Evolutionary conservation across 768 basidiomycete species (phyloP).

Genomic region (Lactarius pseudohatsudake): DNA sequence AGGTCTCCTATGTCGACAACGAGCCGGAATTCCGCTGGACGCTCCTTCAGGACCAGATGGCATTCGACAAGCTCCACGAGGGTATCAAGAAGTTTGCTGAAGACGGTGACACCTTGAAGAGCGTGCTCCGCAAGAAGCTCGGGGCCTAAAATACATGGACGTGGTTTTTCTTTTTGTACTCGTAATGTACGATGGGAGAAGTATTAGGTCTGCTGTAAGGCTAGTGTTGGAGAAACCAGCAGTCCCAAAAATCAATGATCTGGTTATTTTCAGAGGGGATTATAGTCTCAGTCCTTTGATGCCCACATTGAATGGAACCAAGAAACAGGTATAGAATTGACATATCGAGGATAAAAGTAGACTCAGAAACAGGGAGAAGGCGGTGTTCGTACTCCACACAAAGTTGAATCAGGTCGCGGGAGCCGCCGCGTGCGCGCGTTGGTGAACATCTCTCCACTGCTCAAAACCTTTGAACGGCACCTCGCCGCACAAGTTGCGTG

Average conservation of each 20-base stretch:
- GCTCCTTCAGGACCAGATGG: conserved; percentile 92
- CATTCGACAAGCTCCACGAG: conserved; percentile 98
- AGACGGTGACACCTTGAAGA: conserved; percentile 89
- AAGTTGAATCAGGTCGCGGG: conserved; percentile 31
- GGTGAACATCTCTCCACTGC: conserved; percentile 28
- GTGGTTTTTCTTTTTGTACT: conserved; percentile 1
- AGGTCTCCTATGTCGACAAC: conserved; percentile 85
- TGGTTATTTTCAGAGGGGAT: background rate
- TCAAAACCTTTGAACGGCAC: conserved; percentile 29
- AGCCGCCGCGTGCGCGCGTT: conserved; percentile 16
- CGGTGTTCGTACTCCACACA: background rate
- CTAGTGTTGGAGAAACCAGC: background rate
- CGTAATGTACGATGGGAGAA: conserved; percentile 5
- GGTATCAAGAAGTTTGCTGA: conserved; percentile 98
- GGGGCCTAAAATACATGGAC: conserved; percentile 38
- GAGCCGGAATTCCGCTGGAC: conserved; percentile 96
- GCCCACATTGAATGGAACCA: background rate
- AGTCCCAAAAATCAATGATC: conserved; percentile 4
- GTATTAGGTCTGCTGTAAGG: background rate
- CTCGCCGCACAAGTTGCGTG: conserved; percentile 28
- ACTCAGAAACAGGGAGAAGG: background rate
- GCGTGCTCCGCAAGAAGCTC: conserved; percentile 69
- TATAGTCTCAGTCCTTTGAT: background rate
- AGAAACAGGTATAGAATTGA: background rate
- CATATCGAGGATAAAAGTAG: background rate